Conservation (phyloP, 805 yeast genomes). For the Naumovozyma dairenensis region DNA sequence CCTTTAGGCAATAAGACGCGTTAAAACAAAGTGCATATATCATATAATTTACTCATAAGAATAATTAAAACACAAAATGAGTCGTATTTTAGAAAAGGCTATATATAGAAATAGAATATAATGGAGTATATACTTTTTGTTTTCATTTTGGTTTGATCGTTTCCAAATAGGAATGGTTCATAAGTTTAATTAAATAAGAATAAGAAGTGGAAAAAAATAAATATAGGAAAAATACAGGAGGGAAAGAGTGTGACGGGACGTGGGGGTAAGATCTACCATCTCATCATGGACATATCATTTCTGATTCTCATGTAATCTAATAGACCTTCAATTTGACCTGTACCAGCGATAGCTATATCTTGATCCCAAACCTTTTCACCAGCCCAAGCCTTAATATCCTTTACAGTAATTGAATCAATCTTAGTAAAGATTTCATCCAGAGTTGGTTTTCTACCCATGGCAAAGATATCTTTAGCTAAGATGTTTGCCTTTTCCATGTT, state of each 20-base stretch:
- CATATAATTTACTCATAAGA: too few relatives aligned
- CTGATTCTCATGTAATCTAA: slow-evolving; percentile 79
- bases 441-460: slow-evolving; percentile 53
- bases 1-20: slow-evolving; percentile 12
- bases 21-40: slow-evolving; percentile 1
- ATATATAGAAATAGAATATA: slow-evolving; percentile 4
- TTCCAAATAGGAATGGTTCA: neutral
- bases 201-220: neutral
- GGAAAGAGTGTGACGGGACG: too few relatives aligned
- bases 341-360: slow-evolving; percentile 74
- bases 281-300: slow-evolving; percentile 83
- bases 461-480: slow-evolving; percentile 35
- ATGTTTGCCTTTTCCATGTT: neutral
- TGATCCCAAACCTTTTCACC: slow-evolving; percentile 68
- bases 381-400: slow-evolving; percentile 65
- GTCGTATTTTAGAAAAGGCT: slow-evolving; percentile 2
- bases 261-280: slow-evolving; percentile 43
- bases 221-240: neutral
- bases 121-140: too few relatives aligned
- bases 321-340: slow-evolving; percentile 79
- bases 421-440: slow-evolving; percentile 47
- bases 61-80: neutral
- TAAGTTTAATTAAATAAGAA: neutral
- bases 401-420: slow-evolving; percentile 54
- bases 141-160: too few relatives aligned